Conservation (phyloP, 2,329 filamentous ascomycete species). For the Exserohilum rostratum region DNA sequence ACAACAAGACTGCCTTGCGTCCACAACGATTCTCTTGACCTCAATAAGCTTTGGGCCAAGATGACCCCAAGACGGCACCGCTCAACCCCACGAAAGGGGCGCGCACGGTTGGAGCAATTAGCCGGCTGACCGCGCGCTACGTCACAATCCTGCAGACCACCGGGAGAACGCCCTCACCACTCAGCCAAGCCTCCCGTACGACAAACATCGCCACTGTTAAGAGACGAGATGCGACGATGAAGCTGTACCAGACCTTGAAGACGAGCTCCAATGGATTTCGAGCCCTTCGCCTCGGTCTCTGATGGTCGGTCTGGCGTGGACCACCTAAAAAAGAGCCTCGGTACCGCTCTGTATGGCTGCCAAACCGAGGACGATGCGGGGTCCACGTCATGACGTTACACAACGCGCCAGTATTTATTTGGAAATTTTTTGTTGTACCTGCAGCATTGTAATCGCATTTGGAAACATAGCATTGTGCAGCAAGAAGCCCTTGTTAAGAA, state of each 20-base stretch:
- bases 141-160: constrained; percentile 1
- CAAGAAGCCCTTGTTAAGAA: background rate
- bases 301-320: background rate
- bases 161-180: background rate
- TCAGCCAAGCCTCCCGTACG: no score
- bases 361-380: constrained; percentile 6
- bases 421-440: background rate
- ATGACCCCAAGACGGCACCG: background rate
- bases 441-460: background rate
- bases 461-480: background rate
- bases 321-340: background rate
- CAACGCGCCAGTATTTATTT: background rate
- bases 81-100: background rate
- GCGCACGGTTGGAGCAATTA: constrained; percentile 4
- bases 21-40: constrained; percentile 9
- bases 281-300: background rate
- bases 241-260: no score
- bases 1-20: background rate
- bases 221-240: no score
- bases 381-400: constrained; percentile 4
- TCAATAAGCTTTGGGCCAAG: constrained; percentile 12
- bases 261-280: background rate
- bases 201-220: no score
- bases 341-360: background rate
- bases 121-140: background rate